phyloP scores from a whole-genome alignment of 352 stramenopile species.

The Saprolegnia parasitica region DNA sequence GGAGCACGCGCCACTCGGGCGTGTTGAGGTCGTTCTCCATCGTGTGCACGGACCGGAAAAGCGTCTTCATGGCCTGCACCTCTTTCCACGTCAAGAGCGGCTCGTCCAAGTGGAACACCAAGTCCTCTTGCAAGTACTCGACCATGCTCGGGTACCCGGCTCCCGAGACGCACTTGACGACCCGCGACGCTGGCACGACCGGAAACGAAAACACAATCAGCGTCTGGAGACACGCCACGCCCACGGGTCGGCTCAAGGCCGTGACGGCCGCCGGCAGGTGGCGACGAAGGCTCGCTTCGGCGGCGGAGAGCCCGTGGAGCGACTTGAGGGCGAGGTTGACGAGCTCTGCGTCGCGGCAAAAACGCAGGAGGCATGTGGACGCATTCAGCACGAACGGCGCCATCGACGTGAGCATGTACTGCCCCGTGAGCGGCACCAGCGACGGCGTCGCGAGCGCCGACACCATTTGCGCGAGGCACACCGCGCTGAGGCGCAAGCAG shows the following conservation, averaged over 20 bases:
- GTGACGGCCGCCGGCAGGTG: slow-evolving; percentile 37
- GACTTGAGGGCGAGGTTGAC: slow-evolving; percentile 78
- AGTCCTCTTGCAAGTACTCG: neutral
- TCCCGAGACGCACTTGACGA: slow-evolving; percentile 34
- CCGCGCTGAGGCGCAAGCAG: slow-evolving; percentile 68
- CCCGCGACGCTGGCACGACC: slow-evolving; percentile 50
- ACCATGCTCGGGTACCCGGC: slow-evolving; percentile 12
- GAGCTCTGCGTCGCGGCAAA: slow-evolving; percentile 77
- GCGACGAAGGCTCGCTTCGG: slow-evolving; percentile 56
- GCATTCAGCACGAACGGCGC: slow-evolving; percentile 67
- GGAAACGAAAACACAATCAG: slow-evolving; percentile 79
- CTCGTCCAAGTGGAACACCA: neutral
- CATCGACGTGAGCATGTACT: slow-evolving; percentile 31
- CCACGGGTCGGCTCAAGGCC: slow-evolving; percentile 39
- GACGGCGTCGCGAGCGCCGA: slow-evolving; percentile 37
- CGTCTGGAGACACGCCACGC: slow-evolving; percentile 61
- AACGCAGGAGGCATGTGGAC: slow-evolving; percentile 68
- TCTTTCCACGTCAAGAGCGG: slow-evolving; percentile 56
- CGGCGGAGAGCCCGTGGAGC: slow-evolving; percentile 76
- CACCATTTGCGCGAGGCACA: slow-evolving; percentile 69
- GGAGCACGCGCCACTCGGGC: slow-evolving; percentile 64
- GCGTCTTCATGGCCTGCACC: slow-evolving; percentile 84
- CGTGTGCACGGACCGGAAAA: slow-evolving; percentile 77
- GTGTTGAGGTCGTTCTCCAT: slow-evolving; percentile 80
- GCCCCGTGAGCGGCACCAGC: neutral